Conservation (phyloP, 2,329 filamentous ascomycete genomes). For the Kalmusia sp. region DNA sequence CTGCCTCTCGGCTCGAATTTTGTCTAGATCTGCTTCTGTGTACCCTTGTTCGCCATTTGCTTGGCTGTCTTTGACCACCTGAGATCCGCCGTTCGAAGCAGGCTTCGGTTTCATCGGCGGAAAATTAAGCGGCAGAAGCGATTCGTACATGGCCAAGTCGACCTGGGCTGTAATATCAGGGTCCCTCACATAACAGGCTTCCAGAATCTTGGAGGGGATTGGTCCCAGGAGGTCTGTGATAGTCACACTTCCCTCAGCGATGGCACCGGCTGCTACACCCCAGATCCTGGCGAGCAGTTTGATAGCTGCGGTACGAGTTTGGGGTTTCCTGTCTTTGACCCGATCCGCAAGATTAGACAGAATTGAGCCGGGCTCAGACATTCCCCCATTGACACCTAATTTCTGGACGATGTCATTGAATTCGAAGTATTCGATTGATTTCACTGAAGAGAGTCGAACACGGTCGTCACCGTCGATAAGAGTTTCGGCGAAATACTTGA, state of each 20-base stretch:
- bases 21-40: slow-evolving; percentile 68
- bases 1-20: slow-evolving; percentile 82
- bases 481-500: slow-evolving; percentile 78
- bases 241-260: slow-evolving; percentile 80
- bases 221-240: slow-evolving; percentile 78
- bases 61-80: slow-evolving; percentile 67
- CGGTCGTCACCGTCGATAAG: slow-evolving; percentile 89
- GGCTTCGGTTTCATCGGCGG: slow-evolving; percentile 71
- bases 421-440: slow-evolving; percentile 79
- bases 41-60: slow-evolving; percentile 52
- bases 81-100: slow-evolving; percentile 60
- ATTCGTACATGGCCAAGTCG: slow-evolving; percentile 85
- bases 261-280: slow-evolving; percentile 90
- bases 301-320: slow-evolving; percentile 87
- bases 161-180: slow-evolving; percentile 82
- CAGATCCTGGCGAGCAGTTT: slow-evolving; percentile 83
- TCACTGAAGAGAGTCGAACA: slow-evolving; percentile 87
- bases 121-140: slow-evolving; percentile 86
- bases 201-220: slow-evolving; percentile 85
- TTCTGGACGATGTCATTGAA: slow-evolving; percentile 84
- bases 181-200: slow-evolving; percentile 90
- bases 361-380: slow-evolving; percentile 78
- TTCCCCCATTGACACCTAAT: slow-evolving; percentile 76
- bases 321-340: slow-evolving; percentile 82
- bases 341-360: slow-evolving; percentile 84